Conservation (phyloP, 2,329 filamentous ascomycete genomes). For the Aspergillus quadrilineatus region DNA sequence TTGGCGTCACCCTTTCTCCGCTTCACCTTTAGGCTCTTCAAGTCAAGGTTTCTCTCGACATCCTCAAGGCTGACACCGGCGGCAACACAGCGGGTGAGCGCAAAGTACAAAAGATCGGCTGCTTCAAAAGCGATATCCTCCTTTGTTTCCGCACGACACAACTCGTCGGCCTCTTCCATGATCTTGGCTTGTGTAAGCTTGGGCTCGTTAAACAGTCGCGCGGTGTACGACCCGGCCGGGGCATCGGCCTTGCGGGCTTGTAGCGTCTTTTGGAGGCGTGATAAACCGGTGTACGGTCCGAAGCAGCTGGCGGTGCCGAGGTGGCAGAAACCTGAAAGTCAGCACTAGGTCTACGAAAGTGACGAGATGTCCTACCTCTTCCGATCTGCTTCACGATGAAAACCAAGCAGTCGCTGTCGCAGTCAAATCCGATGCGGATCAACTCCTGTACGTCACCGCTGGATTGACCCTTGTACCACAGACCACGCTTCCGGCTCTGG, state of each 20-base stretch:
- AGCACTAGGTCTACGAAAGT: slow-evolving; percentile 5
- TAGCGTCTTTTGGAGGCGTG: slow-evolving; percentile 83
- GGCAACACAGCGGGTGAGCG: slow-evolving; percentile 81
- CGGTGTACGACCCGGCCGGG: slow-evolving; percentile 88
- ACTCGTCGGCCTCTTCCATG: slow-evolving; percentile 95
- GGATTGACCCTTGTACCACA: slow-evolving; percentile 96
- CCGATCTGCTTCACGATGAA: slow-evolving; percentile 90
- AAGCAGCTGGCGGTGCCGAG: slow-evolving; percentile 91
- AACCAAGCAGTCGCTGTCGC: slow-evolving; percentile 86
- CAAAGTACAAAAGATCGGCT: slow-evolving; percentile 94
- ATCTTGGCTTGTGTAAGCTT: slow-evolving; percentile 92
- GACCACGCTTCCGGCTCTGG: slow-evolving; percentile 88
- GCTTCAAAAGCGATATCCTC: slow-evolving; percentile 90
- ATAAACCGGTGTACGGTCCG: slow-evolving; percentile 76
- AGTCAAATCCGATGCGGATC: slow-evolving; percentile 80
- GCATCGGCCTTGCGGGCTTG: slow-evolving; percentile 77
- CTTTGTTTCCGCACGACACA: slow-evolving; percentile 80
- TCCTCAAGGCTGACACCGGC: slow-evolving; percentile 83
- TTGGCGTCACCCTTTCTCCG: slow-evolving; percentile 91
- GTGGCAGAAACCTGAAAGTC: slow-evolving; percentile 74
- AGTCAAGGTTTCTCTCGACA: slow-evolving; percentile 87
- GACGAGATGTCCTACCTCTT: slow-evolving; percentile 50
- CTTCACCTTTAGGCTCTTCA: slow-evolving; percentile 94
- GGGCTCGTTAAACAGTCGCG: slow-evolving; percentile 84
- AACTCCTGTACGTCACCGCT: slow-evolving; percentile 93